Evolutionary conservation across 495 filamentous ascomycete genomes (phyloP).

Genomic region (Penicillium roqueforti): DNA sequence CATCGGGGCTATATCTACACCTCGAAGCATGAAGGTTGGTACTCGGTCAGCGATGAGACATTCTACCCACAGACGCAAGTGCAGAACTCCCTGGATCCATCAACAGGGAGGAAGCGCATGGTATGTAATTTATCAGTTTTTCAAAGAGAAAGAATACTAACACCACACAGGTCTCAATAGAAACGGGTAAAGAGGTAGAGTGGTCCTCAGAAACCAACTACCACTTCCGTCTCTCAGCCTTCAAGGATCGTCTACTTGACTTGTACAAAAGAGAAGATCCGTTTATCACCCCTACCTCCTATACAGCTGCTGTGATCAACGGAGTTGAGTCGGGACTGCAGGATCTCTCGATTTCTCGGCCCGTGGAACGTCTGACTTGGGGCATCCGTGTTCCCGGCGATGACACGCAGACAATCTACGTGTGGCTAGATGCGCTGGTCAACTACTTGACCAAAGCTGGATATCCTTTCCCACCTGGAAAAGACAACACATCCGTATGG

Average conservation of each 20-base stretch:
- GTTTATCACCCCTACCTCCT: constrained; percentile 63
- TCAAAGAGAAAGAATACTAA: constrained; percentile 12
- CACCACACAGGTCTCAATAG: constrained; percentile 55
- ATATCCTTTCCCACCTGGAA: constrained; percentile 72
- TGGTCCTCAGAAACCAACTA: constrained; percentile 95
- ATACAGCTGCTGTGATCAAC: constrained; percentile 65
- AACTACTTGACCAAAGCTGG: constrained; percentile 88
- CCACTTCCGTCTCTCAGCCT: constrained; percentile 84
- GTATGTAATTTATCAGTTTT: constrained; percentile 27
- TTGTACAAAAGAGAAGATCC: constrained; percentile 69
- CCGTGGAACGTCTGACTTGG: constrained; percentile 73
- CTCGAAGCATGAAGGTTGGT: constrained; percentile 89
- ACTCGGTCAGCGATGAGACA: constrained; percentile 92
- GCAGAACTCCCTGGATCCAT: constrained; percentile 67
- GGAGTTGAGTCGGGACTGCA: constrained; percentile 65
- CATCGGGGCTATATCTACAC: constrained; percentile 79
- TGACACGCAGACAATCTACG: constrained; percentile 85
- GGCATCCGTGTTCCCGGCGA: constrained; percentile 88
- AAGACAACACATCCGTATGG: constrained; percentile 65
- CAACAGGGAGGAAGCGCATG: constrained; percentile 77
- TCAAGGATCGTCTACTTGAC: constrained; percentile 67
- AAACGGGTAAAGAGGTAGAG: constrained; percentile 89
- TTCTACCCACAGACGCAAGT: constrained; percentile 80
- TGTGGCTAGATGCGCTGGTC: constrained; percentile 93
- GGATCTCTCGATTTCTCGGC: constrained; percentile 88